Conservation (phyloP, 257 asterid species). For the Solanum infundibuliforme region DNA sequence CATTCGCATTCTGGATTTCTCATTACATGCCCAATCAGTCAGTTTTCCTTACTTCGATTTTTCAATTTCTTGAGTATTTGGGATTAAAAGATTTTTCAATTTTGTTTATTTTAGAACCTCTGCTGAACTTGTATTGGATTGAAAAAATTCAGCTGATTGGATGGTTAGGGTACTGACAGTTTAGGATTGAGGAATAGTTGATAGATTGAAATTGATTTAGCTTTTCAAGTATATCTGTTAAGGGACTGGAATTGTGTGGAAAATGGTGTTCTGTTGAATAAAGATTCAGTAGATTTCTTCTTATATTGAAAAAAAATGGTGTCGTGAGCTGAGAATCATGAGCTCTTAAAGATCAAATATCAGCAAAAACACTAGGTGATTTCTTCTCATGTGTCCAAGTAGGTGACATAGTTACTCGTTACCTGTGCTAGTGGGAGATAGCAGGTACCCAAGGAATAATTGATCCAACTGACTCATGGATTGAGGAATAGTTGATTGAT, state of each 20-base stretch:
- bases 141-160: neutral
- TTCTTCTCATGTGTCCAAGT: neutral
- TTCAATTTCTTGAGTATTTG: neutral
- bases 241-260: neutral
- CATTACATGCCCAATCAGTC: slow-evolving; percentile 38
- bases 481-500: neutral
- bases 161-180: neutral
- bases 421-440: neutral
- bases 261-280: neutral
- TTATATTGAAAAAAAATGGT: neutral
- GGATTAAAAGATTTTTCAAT: neutral
- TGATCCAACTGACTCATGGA: neutral
- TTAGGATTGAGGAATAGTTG: neutral
- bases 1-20: slow-evolving; percentile 39
- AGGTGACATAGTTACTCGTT: neutral
- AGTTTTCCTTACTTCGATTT: neutral
- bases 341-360: no score
- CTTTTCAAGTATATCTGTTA: neutral
- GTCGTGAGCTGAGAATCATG: neutral
- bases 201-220: neutral
- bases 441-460: neutral
- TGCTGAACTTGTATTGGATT: neutral
- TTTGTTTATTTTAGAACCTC: neutral
- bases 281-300: neutral
- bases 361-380: neutral